These are phyloP conservation scores for Hypoxylon sp. DNA, from an alignment of 2,329 filamentous ascomycete species.

Conservation along the genomic window DNA sequence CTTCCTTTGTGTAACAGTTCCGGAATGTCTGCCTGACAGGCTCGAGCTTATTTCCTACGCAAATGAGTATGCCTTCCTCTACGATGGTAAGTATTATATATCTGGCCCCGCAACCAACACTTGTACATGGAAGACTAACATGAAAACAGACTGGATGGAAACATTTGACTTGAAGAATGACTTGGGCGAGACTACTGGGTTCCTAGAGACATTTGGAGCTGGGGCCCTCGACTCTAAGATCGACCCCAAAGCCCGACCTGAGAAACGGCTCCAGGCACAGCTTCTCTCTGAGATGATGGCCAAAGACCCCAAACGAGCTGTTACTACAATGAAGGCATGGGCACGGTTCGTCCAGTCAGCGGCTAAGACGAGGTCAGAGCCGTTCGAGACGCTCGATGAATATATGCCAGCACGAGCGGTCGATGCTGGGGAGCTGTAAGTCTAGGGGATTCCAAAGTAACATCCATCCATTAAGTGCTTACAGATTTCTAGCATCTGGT, in stretches of 20 bases:
- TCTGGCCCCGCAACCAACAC: not conserved
- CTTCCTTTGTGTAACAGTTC: conserved; percentile 49
- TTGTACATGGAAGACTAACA: not conserved
- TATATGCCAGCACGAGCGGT: conserved; percentile 21
- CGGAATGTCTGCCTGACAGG: conserved; percentile 56
- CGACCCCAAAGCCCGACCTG: conserved; percentile 8
- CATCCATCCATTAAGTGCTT: not conserved
- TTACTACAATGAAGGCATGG: conserved; percentile 20
- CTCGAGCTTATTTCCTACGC: conserved; percentile 59
- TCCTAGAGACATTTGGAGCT: conserved; percentile 14
- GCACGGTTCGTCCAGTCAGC: conserved; percentile 16
- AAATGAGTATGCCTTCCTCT: conserved; percentile 60
- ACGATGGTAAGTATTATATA: conserved; percentile 53
- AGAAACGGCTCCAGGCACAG: conserved; percentile 8
- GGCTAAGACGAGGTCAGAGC: conserved; percentile 6
- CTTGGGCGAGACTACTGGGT: conserved; percentile 3
- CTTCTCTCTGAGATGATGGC: conserved; percentile 22
- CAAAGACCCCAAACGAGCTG: conserved; percentile 16
- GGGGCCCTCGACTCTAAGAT: conserved; percentile 12
- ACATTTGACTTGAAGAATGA: conserved; percentile 43
- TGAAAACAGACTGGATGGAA: conserved; percentile 39
- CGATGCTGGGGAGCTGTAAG: conserved; percentile 15
- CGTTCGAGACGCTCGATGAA: conserved; percentile 12
- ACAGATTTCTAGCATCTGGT: conserved; percentile 14
- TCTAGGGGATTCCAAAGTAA: not conserved